Evolutionary conservation across 805 yeast genomes (phyloP), one percentile per base, ranked within the genome.

Genomic region (Wickerhamomyces strasburgensis): DNA sequence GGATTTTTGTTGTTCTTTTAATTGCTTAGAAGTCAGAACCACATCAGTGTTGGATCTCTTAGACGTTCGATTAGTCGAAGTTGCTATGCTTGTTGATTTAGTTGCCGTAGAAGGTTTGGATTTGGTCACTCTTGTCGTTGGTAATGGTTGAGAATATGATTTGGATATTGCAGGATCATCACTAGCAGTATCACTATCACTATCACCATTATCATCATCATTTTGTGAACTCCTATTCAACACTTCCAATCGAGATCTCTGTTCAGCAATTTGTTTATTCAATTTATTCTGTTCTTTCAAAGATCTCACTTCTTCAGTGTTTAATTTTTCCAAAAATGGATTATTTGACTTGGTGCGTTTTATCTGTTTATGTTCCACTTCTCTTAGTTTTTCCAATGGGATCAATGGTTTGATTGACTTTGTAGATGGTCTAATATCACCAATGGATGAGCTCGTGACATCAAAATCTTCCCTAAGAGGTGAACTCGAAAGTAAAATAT

Each of bases 401-500:
- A 34, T 37, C 7, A 26, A 9, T 11, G 42, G 37, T 13, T 42
- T 33, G 3, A 26, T 9, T 2, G 31, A 24, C 3, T 14, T 14
- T 10, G 17, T 27, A 7, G 31, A 33, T 9, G 32, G 27, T 9
- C 28, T 26, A 3, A 42, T 19, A 9, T 34, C 37, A 13, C 35
- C 37, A 19, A 37, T 32, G 3, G 44, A 40, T 3, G 47, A 40
- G 29, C 27, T 15, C 6, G 19, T 18, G 4, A 31, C 43, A 19
- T 32, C 31, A 15, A 29, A 27, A 24, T 1, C 4, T 10, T 27
- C 18, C 3, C 14, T 21, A n/a, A 27, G 11, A 9, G 39, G 40
- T 1, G 44, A 38, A 21, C 40, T 42, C 17, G 46, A 37, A 2
- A 39, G 34, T 8, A 43, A 27, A 27, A 43, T 34, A 14, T 37